phyloP scores from a whole-genome alignment of 345 rosid species.

The Leavenworthia alabamica region DNA sequence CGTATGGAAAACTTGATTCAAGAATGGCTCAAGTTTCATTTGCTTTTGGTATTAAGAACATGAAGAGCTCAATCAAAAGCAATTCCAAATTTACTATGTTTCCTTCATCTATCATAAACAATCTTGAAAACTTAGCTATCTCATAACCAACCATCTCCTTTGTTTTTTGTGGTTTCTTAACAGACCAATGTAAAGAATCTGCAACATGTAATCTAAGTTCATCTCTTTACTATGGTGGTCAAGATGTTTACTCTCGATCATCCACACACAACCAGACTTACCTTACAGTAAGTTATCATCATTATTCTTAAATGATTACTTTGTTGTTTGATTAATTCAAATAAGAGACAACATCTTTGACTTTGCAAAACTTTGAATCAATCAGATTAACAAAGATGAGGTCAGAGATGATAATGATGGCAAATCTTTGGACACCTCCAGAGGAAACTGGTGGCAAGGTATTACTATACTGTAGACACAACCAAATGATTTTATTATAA shows the following conservation, averaged over 20 bases:
- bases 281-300: constrained; percentile 44
- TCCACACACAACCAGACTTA: constrained; percentile 38
- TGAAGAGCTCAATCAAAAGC: constrained; percentile 2
- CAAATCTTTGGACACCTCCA: constrained; percentile 50
- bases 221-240: constrained; percentile 85
- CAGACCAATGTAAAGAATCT: constrained; percentile 36
- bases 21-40: constrained; percentile 2
- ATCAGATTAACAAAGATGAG: constrained; percentile 43
- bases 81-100: neutral
- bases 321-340: neutral
- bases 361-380: neutral
- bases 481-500: neutral
- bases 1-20: neutral
- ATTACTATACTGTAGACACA: neutral
- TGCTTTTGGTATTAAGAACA: neutral
- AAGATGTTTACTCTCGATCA: constrained; percentile 49
- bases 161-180: constrained; percentile 5
- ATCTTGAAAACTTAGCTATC: neutral
- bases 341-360: neutral
- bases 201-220: constrained; percentile 71
- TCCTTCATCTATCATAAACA: neutral
- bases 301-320: neutral
- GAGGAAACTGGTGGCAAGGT: constrained; percentile 99
- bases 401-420: constrained; percentile 45
- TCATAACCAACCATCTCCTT: neutral